Conservation (phyloP, 108 stramenopile species). For the Pseudonitzschia multistriata region DNA sequence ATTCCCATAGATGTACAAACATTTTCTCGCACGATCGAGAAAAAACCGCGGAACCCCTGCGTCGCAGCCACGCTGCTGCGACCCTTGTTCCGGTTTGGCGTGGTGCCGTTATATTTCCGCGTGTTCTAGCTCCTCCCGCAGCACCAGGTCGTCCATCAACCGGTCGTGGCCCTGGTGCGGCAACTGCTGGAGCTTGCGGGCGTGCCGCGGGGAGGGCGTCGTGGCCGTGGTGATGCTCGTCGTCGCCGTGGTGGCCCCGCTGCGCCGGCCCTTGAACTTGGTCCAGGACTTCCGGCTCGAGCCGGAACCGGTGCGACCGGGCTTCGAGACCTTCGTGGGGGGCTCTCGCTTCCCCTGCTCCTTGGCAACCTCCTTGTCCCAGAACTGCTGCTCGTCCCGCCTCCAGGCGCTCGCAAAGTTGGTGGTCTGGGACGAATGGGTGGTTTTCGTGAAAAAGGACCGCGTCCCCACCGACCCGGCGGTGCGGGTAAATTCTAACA, state of each 20-base stretch:
- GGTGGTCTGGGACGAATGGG: conserved; percentile 1
- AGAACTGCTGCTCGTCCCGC: conserved; percentile 13
- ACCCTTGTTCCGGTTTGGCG: not conserved
- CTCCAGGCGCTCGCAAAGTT: conserved; percentile 9
- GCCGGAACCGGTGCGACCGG: no score
- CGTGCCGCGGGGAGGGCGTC: not conserved
- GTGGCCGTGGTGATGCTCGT: not conserved
- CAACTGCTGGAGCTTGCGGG: not conserved
- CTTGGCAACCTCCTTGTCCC: conserved; percentile 15
- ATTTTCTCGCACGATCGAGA: not conserved
- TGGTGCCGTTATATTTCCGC: not conserved
- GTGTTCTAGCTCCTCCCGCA: not conserved
- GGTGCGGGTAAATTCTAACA: conserved; percentile 2
- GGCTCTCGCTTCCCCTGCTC: not conserved
- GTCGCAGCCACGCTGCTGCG: not conserved
- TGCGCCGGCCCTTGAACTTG: not conserved
- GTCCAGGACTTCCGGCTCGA: not conserved
- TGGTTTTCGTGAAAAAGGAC: conserved; percentile 17
- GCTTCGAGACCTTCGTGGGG: no score
- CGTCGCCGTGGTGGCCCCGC: not conserved
- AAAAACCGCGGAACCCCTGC: not conserved
- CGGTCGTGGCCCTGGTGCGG: not conserved
- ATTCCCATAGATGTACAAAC: no score
- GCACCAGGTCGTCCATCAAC: conserved; percentile 7
- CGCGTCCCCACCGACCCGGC: conserved; percentile 3